Evolutionary conservation across 2,329 filamentous ascomycete species (phyloP), one percentile per base, ranked within the genome.

Genomic region (Ilyonectria mors-panacis): DNA sequence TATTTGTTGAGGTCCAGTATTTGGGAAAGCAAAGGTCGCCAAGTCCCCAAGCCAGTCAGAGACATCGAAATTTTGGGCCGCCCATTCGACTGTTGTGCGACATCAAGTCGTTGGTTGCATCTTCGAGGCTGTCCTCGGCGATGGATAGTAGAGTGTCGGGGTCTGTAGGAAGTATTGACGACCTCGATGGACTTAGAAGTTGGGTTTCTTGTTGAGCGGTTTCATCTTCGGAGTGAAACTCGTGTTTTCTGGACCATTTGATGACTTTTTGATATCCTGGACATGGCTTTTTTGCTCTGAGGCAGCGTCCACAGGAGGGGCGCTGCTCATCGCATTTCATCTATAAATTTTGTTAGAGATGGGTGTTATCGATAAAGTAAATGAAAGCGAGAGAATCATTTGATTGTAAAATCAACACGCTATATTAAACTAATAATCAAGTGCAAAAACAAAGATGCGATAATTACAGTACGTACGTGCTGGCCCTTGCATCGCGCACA

Each of bases 401-500:
- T 33, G 45, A 19, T 39, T 50, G 3, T 12, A 28, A 30, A 19
- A 37, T 21, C 13, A n/a, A 42, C 42, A 21, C 1, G 35, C 15
- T 21, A 23, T 44, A 51, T 48, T 39, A 23, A 42, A 51, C 33
- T 33, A 58, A 6, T 19, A 35, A 30, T 12, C 19, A 26, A 13
- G 5, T 19, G 39, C 39, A 42, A 42, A 39, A n/a, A 6, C 15
- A 15, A 48, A 44, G 17, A 17, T 17, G 5, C 15, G 15, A 15
- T 44, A 9, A 15, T 44, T 23, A 50, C n/a, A 39, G 9, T n/a
- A 69, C 67, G 30, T 59, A 65, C 67, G 17, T 60, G 67, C 30
- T 70, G 67, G n/a, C 58, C 48, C 51, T 70, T 70, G 50, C 67
- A 70, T 57, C 67, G 57, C 15, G 65, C 48, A 54, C 67, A 70